Base-by-base conservation (phyloP, 805 yeast genomes). In the Candida alai region DNA sequence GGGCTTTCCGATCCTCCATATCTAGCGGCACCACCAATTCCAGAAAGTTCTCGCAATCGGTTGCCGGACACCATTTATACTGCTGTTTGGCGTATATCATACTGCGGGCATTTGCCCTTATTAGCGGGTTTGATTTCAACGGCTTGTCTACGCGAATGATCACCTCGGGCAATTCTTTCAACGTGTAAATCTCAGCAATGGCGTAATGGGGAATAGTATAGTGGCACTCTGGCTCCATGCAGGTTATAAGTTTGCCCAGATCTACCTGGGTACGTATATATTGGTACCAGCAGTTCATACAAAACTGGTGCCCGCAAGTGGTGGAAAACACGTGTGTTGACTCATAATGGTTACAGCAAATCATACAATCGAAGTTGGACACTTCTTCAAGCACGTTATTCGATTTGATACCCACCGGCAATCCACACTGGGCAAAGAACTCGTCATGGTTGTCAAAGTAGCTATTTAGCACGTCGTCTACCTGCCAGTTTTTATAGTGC, bases 31-130 rank as follows among this genome's bases (percentile, higher is more conserved):
- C 22, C 3, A 49, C 22, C 9, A 53, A 28, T 38, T 65, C 62
- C n/a, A 86, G 69, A 16, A 85, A 68, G 28, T 70, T 60, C 27
- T 70, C 65, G 54, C 96, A 84, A 51, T 84, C 95, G 0, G 89
- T 80, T 1, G 84, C 80, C 0, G 96, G 96, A 56, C 97, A 89
- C 83, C 87, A 80, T 44, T 73, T 74, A 47, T 70, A 77, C 29
- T 66, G 68, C 28, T 62, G 54, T 38, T 73, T 70, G 11, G 46
- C 32, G 14, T 72, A 72, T n/a, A 81, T 72, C 48, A 69, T 80
- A 18, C 65, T 54, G 37, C 42, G 73, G 6, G 78, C 66, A 43
- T 51, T 56, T 44, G 74, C 72, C 11, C 36, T 39, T 19, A 59
- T 39, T 11, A 57, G 38, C 38, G 58, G 64, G 56, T 67, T 74